Evolutionary conservation across 176 grass and related monocot species (phyloP), one percentile per base, ranked within the genome.

Genomic region (Triticum timopheevii): DNA sequence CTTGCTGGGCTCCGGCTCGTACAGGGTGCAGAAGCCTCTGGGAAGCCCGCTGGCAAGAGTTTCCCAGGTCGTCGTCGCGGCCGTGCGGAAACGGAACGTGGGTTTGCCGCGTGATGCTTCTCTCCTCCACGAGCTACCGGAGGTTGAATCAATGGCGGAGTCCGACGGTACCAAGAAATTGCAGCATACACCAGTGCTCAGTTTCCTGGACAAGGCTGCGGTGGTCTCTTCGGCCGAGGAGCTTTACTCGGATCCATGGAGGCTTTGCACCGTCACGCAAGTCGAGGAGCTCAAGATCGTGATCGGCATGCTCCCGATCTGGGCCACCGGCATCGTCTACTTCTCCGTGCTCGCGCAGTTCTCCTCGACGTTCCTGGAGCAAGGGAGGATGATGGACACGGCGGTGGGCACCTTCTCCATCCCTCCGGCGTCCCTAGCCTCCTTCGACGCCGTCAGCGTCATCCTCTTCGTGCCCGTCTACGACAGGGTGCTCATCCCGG

Each of bases 281-380:
- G 95, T 97, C 4, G 90, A 97, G 31, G 95, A 97, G 76, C 81
- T 97, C 47, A 97, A 97, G 82, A 83, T 86, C 39, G 78, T 97
- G 31, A 63, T 93, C 19, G 76, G 88, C 3, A 94, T 97, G 92
- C 92, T 97, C 72, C 92, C 95, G 8, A 73, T 97, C 67, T 97
- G 88, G 88, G 92, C 95, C 67, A 92, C 90, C 5, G 89, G 83
- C 25, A 94, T 94, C 81, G 78, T 97, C 3, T 97, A 84, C 68
- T 94, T 89, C 4, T 74, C 92, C 13, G 95, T 97, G 4, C 91
- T 92, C 63, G 90, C 95, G 59, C 95, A 97, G 80, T 94, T 88
- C 66, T 97, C 95, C 23, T 89, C 90, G 10, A 97, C 93, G 84
- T 97, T 94, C 78, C 73, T 97, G 36, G 95, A 97, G 56, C 95